Evolutionary conservation across 139 green algal species (phyloP).

Genomic region (Closterium sp.): DNA sequence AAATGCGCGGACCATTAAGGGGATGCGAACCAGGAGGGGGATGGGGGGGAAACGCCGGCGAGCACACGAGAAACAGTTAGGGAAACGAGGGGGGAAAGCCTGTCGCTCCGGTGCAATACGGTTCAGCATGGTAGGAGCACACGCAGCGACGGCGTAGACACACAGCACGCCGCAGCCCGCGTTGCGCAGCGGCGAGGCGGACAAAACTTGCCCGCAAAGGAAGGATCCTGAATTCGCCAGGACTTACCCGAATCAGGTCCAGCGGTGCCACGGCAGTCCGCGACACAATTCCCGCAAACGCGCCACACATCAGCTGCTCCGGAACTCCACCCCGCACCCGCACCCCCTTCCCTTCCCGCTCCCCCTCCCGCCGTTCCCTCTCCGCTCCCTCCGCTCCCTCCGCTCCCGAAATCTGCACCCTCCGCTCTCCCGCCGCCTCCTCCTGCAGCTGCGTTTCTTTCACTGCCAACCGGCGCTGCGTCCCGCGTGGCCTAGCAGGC

Average conservation of each 20-base stretch:
- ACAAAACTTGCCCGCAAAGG: too few relatives aligned
- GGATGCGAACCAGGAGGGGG: too few relatives aligned
- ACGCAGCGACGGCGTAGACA: too few relatives aligned
- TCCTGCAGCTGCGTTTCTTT: neutral
- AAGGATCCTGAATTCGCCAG: too few relatives aligned
- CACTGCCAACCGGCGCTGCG: neutral
- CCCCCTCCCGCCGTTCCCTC: neutral
- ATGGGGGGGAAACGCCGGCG: too few relatives aligned
- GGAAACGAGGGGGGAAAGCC: too few relatives aligned
- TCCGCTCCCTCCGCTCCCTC: neutral
- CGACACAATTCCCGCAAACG: constrained; percentile 23
- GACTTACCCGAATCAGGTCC: constrained; percentile 16
- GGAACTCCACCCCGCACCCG: constrained; percentile 3
- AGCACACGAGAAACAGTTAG: too few relatives aligned
- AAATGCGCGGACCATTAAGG: too few relatives aligned
- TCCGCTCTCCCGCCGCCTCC: neutral
- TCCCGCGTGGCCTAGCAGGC: neutral
- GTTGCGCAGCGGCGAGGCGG: too few relatives aligned
- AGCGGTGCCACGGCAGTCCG: constrained; percentile 16
- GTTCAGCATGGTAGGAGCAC: too few relatives aligned
- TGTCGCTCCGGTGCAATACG: too few relatives aligned
- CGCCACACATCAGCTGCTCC: constrained; percentile 29
- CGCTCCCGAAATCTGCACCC: neutral
- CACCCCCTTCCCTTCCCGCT: neutral
- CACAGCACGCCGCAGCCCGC: too few relatives aligned